These are phyloP conservation scores for Ophiocordyceps camponoti-saundersi DNA, from an alignment of 2,329 filamentous ascomycete species.

Conservation along the genomic window DNA sequence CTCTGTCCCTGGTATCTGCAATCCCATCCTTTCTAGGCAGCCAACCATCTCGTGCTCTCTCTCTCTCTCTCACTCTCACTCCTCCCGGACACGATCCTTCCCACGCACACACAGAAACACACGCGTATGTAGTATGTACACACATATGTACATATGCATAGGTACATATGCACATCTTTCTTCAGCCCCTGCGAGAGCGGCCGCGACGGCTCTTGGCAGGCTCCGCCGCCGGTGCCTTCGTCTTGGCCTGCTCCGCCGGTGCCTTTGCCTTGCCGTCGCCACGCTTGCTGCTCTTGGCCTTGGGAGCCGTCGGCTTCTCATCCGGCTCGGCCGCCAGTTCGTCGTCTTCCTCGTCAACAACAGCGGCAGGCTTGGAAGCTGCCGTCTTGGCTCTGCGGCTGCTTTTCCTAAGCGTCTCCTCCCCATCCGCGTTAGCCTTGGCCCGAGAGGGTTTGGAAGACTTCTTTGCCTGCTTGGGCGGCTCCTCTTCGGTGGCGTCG, in stretches of 20 bases:
- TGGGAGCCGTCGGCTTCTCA: constrained; percentile 15
- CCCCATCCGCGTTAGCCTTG: constrained; percentile 1
- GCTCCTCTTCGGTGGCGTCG: constrained; percentile 4
- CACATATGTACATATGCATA: background rate
- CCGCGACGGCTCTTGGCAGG: constrained; percentile 6
- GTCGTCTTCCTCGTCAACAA: constrained; percentile 2
- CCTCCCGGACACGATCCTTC: too few relatives aligned
- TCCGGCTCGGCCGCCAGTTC: background rate
- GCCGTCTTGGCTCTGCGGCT: constrained; percentile 1
- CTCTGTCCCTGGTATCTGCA: too few relatives aligned
- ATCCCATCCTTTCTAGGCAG: too few relatives aligned
- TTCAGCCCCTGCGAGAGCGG: constrained; percentile 10
- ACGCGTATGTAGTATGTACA: too few relatives aligned
- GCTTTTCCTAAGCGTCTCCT: constrained; percentile 1
- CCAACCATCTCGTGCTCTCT: too few relatives aligned
- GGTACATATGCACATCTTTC: background rate
- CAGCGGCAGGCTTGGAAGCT: constrained; percentile 1
- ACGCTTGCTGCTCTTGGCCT: constrained; percentile 11
- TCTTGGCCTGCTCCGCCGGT: too few relatives aligned
- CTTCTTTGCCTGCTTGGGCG: constrained; percentile 2
- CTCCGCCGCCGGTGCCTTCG: background rate
- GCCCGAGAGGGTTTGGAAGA: background rate
- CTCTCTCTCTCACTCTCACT: too few relatives aligned
- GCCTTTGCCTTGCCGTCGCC: constrained; percentile 12
- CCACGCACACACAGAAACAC: too few relatives aligned